Conservation (phyloP, 2,329 filamentous ascomycete species). For the Sphaerulina populicola region DNA sequence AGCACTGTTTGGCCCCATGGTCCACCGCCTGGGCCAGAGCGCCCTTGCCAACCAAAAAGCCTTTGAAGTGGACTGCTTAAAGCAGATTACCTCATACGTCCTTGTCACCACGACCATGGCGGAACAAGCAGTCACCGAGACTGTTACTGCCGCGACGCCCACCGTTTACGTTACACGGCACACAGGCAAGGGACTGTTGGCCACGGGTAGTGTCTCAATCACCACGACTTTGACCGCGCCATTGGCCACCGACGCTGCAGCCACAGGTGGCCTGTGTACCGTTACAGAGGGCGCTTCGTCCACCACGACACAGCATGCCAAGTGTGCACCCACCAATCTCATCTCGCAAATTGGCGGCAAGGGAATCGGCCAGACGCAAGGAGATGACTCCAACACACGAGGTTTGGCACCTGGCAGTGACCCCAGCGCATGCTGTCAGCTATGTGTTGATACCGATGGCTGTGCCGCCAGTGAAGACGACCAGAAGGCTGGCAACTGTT, state of each 20-base stretch:
- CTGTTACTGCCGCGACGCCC: constrained; percentile 20
- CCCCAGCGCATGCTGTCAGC: constrained; percentile 25
- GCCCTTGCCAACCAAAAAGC: constrained; percentile 13
- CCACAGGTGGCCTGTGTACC: constrained; percentile 18
- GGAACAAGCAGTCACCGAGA: constrained; percentile 17
- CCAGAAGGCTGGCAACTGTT: constrained; percentile 25
- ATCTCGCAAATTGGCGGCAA: constrained; percentile 21
- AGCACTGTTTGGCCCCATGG: constrained; percentile 8
- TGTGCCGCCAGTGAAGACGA: constrained; percentile 25
- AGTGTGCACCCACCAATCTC: constrained; percentile 27
- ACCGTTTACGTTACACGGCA: constrained; percentile 15
- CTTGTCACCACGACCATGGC: constrained; percentile 16
- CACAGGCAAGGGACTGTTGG: constrained; percentile 9
- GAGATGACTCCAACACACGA: constrained; percentile 19
- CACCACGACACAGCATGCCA: constrained; percentile 25
- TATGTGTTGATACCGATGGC: constrained; percentile 22
- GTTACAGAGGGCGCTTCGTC: constrained; percentile 17
- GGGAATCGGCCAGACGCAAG: constrained; percentile 21
- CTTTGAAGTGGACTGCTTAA: constrained; percentile 23
- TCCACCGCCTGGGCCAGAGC: constrained; percentile 17
- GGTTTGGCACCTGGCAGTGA: constrained; percentile 22
- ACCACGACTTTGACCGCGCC: constrained; percentile 16
- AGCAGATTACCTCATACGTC: constrained; percentile 22
- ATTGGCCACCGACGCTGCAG: constrained; percentile 1
- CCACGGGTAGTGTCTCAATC: constrained; percentile 15